These are phyloP conservation scores for Neoboletus subvelutipes DNA, from an alignment of 768 basidiomycete genomes.

Conservation along the genomic window DNA sequence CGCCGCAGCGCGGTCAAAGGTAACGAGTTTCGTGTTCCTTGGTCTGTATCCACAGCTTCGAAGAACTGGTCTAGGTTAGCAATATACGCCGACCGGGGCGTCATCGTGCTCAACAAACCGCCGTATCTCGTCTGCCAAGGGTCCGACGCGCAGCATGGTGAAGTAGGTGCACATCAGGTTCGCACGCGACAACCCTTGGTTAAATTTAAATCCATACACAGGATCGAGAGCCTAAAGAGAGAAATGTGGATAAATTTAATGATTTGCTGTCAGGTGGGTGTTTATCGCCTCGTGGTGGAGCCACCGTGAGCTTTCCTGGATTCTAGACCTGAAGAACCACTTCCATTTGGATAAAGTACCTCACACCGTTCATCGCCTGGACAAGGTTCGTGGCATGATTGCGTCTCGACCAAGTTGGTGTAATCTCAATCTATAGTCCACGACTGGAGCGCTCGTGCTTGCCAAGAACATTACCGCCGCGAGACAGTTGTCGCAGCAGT, in stretches of 20 bases:
- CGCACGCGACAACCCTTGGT: background rate
- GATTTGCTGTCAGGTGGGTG: constrained; percentile 37
- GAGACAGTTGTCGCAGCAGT: constrained; percentile 54
- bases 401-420: background rate
- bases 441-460: constrained; percentile 62
- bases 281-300: constrained; percentile 3
- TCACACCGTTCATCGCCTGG: constrained; percentile 60
- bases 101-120: constrained; percentile 63
- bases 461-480: constrained; percentile 45
- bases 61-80: constrained; percentile 35
- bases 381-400: constrained; percentile 46
- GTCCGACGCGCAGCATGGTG: constrained; percentile 25
- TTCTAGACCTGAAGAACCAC: constrained; percentile 29
- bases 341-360: constrained; percentile 39
- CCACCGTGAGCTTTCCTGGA: background rate
- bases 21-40: constrained; percentile 5
- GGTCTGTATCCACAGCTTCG: constrained; percentile 3
- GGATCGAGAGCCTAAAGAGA: constrained; percentile 20
- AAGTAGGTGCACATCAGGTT: constrained; percentile 18
- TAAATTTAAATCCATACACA: constrained; percentile 8
- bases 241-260: constrained; percentile 36
- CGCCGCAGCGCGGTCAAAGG: constrained; percentile 23
- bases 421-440: constrained; percentile 40
- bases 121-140: constrained; percentile 55
- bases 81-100: constrained; percentile 53